Conservation (phyloP, 768 basidiomycete species). For the Rickenella mellea region DNA sequence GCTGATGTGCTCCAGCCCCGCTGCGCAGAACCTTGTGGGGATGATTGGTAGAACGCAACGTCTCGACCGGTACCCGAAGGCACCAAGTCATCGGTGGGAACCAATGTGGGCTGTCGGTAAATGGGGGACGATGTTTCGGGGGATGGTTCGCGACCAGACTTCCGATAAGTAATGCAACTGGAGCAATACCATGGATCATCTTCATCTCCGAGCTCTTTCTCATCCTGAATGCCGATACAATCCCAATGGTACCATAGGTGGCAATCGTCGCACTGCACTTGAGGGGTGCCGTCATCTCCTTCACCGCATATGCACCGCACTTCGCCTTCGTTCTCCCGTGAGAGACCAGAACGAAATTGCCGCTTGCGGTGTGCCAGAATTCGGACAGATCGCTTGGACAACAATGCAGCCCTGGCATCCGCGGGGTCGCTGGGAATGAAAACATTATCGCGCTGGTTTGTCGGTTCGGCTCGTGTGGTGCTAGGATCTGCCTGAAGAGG, state of each 20-base stretch:
- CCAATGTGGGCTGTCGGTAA: slow-evolving; percentile 53
- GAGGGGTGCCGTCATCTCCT: slow-evolving; percentile 58
- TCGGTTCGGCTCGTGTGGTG: slow-evolving; percentile 3
- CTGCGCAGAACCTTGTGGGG: slow-evolving; percentile 40
- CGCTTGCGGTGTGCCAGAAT: slow-evolving; percentile 41
- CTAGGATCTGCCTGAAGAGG: slow-evolving; percentile 37
- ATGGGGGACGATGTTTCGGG: not conserved
- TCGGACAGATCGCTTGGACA: slow-evolving; percentile 64
- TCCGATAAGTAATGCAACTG: slow-evolving; percentile 2
- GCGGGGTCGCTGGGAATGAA: slow-evolving; percentile 59
- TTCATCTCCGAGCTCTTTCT: slow-evolving; percentile 58
- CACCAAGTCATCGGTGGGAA: slow-evolving; percentile 46
- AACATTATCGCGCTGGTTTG: slow-evolving; percentile 13
- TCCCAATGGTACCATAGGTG: slow-evolving; percentile 74
- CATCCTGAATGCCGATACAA: slow-evolving; percentile 64
- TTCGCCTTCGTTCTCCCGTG: slow-evolving; percentile 34
- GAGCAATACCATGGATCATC: slow-evolving; percentile 77
- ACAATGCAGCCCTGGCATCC: slow-evolving; percentile 63
- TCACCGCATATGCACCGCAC: slow-evolving; percentile 59
- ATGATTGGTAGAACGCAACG: slow-evolving; percentile 13
- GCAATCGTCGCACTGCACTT: slow-evolving; percentile 79
- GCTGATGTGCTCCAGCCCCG: slow-evolving; percentile 36
- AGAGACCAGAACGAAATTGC: slow-evolving; percentile 28
- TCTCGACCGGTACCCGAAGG: slow-evolving; percentile 6
- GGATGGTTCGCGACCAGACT: not conserved